phyloP scores from a whole-genome alignment of 495 filamentous ascomycete species.

The Astrocystis sublimbata region DNA sequence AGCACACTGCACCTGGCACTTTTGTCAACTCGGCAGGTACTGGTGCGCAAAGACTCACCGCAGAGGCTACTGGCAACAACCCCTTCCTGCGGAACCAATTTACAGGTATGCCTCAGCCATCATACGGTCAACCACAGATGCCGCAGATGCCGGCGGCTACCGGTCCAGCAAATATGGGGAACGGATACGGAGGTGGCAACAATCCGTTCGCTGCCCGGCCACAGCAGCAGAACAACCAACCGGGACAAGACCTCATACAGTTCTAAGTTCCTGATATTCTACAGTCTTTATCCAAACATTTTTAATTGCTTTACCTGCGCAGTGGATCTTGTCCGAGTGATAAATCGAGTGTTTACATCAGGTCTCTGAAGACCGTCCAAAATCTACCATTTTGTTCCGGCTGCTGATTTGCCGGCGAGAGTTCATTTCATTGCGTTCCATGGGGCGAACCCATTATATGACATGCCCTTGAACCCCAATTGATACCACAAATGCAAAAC shows the following conservation, averaged over 20 bases:
- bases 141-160: conserved; percentile 79
- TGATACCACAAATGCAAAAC: conserved; percentile 10
- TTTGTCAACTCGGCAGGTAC: conserved; percentile 94
- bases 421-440: not conserved
- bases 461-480: conserved; percentile 16
- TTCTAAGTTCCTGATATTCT: conserved; percentile 53
- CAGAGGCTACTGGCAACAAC: conserved; percentile 83
- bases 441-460: not conserved
- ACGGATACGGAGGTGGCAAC: conserved; percentile 52
- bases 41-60: conserved; percentile 65
- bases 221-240: conserved; percentile 65
- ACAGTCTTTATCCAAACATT: not conserved
- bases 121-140: conserved; percentile 56
- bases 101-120: conserved; percentile 72
- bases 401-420: not conserved
- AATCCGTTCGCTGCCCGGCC: conserved; percentile 73
- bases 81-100: conserved; percentile 83
- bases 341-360: not conserved
- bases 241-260: conserved; percentile 85
- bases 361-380: not conserved
- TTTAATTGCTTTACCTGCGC: not conserved
- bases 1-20: conserved; percentile 94
- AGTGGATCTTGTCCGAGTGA: not conserved
- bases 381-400: not conserved
- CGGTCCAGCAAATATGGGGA: conserved; percentile 63